Percentiles rank a stretch among this genome's conserved stretches.
phyloP scores from a whole-genome alignment of 495 filamentous ascomycete species.

The Penicillium atrosanguineum region DNA sequence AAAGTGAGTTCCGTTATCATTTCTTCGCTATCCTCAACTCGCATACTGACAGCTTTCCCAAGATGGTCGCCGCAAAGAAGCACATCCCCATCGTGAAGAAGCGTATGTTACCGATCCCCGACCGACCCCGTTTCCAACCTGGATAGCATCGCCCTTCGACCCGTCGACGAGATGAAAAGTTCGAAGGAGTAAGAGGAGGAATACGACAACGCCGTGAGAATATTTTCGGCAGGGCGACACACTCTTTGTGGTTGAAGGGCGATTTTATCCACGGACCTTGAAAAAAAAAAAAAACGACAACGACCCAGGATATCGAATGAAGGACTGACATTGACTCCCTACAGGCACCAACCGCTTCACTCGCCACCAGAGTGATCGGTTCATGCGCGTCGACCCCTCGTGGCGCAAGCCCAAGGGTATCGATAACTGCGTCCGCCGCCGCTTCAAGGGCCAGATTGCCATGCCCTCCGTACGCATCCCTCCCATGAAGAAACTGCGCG shows the following conservation, averaged over 20 bases:
- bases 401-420: slow-evolving; percentile 99
- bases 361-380: slow-evolving; percentile 95
- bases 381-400: slow-evolving; percentile 78
- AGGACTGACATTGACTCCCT: slow-evolving; percentile 29
- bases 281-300: background rate
- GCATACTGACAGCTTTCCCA: slow-evolving; percentile 16
- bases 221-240: background rate
- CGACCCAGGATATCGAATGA: slow-evolving; percentile 12
- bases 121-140: slow-evolving; percentile 15
- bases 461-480: slow-evolving; percentile 90
- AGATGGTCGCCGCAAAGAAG: slow-evolving; percentile 99
- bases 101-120: slow-evolving; percentile 63
- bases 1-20: slow-evolving; percentile 35
- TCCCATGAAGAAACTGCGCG: background rate
- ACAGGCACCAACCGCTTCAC: slow-evolving; percentile 84
- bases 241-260: slow-evolving; percentile 16
- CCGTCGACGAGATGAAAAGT: slow-evolving; percentile 6
- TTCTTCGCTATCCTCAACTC: slow-evolving; percentile 11
- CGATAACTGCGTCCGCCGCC: slow-evolving; percentile 85
- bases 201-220: background rate
- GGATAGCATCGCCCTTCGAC: slow-evolving; percentile 27
- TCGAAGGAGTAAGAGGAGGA: slow-evolving; percentile 12
- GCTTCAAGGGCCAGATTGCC: slow-evolving; percentile 89
- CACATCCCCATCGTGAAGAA: slow-evolving; percentile 99
- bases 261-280: slow-evolving; percentile 13